Base-by-base conservation (phyloP, 805 yeast genomes). In the Jamesozyma piceae region DNA sequence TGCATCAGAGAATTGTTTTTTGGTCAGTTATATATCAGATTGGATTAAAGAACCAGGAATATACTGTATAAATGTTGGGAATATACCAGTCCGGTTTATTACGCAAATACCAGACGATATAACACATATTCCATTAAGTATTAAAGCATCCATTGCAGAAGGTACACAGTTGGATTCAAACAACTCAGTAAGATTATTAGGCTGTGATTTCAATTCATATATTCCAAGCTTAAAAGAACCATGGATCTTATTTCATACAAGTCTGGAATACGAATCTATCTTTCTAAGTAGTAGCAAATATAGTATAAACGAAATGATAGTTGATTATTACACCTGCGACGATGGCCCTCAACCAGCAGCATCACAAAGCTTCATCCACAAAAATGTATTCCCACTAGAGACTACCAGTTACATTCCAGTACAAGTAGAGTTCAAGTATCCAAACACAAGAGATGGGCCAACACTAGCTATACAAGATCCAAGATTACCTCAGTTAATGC, bases 111-210 rank as follows among this genome's bases (percentile, higher is more conserved):
- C 29, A 11, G 37, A 43, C 39, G 35, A 39, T 37, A 9, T 14
- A 8, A 24, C 49, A 47, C 30, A 49, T 55, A 53, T 20, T 52
- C 51, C 34, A 52, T 45, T 30, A 62, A 54, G 47, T 49, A 55
- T 14, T 53, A 38, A 41, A 46, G 35, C 47, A 27, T 29, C 44
- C 37, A 21, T 49, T 35, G 42, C 47, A 38, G 55, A 53, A n/a
- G 50, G 41, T 30, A 47, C 28, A 24, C 28, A 8, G 11, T 11
- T 24, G 11, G 28, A 24, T 11, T 11, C 28, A 6, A 24, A 46
- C 35, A 46, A 55, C 40, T 51, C 57, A 41, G 45, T 63, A 44
- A 50, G 51, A 45, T 43, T 55, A 43, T 35, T 60, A 46, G 53
- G 58, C 20, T 45, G 49, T 38, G 49, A 48, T 39, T 53, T 53